Evolutionary conservation across 2,329 filamentous ascomycete genomes (phyloP).

Genomic region (Cercospora nicotianae): DNA sequence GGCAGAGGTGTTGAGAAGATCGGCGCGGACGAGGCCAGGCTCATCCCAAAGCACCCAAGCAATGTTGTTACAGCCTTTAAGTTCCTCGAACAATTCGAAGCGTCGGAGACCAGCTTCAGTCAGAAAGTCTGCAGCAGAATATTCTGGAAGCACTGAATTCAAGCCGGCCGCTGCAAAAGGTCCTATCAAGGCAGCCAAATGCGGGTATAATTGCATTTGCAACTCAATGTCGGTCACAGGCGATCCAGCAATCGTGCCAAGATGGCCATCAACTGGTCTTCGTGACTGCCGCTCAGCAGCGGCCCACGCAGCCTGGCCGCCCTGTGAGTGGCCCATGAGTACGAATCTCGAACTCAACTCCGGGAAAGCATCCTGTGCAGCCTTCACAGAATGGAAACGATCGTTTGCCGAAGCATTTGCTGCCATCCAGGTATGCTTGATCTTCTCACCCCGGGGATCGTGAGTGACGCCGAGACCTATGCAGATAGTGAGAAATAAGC

Average conservation of each 20-base stretch:
- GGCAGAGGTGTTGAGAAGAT: no score
- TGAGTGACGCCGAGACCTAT: neutral
- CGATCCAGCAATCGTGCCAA: constrained; percentile 17
- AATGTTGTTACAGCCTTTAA: no score
- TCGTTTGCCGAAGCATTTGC: neutral
- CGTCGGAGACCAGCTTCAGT: no score
- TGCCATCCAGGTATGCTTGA: neutral
- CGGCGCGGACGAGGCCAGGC: no score
- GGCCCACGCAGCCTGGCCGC: neutral
- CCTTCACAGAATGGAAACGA: neutral
- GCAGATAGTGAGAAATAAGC: neutral
- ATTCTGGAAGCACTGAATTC: neutral
- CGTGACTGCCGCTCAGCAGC: neutral
- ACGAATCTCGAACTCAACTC: neutral
- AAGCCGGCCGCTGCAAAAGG: neutral
- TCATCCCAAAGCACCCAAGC: no score
- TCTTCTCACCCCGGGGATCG: neutral
- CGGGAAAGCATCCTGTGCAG: neutral
- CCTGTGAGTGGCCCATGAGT: neutral
- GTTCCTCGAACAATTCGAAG: no score
- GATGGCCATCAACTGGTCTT: neutral
- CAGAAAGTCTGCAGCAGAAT: no score
- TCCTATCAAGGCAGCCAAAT: neutral
- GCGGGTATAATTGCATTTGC: neutral
- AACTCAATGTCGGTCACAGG: constrained; percentile 8